Evolutionary conservation across 1,139 yeast species (phyloP).

Genomic region (Magnusiomyces magnusii): DNA sequence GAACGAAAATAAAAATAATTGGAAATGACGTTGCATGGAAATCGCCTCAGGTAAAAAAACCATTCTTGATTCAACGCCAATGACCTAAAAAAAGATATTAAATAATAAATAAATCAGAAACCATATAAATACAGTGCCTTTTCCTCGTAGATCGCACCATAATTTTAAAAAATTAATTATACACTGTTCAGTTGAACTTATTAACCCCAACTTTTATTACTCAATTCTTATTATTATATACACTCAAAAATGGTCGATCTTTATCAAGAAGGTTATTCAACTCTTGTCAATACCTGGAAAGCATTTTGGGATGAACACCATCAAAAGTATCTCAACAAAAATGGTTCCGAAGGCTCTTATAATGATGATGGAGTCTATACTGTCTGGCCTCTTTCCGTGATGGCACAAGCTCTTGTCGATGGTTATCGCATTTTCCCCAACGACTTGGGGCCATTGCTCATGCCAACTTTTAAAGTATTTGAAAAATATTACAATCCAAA

Average conservation of each 20-base stretch:
- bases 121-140: too few species aligned
- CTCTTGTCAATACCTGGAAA: constrained; percentile 18
- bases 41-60: too few species aligned
- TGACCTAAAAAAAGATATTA: too few species aligned
- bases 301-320: constrained; percentile 26
- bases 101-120: too few species aligned
- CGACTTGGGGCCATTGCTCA: constrained; percentile 50
- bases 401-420: constrained; percentile 54
- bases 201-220: too few species aligned
- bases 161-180: too few species aligned
- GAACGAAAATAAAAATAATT: too few species aligned
- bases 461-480: constrained; percentile 46
- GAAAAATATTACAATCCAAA: constrained; percentile 47
- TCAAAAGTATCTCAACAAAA: constrained; percentile 21
- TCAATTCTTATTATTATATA: not conserved
- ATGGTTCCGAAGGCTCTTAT: constrained; percentile 42
- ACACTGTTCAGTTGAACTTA: too few species aligned
- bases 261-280: constrained; percentile 11
- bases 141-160: too few species aligned
- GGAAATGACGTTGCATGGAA: too few species aligned
- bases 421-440: constrained; percentile 53
- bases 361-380: constrained; percentile 48
- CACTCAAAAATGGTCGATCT: constrained; percentile 18
- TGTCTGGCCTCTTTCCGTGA: constrained; percentile 64
- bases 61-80: too few species aligned